Evolutionary conservation across 1,284 basidiomycete genomes (phyloP).

Genomic region (Mycosarcoma mackinlayi): DNA sequence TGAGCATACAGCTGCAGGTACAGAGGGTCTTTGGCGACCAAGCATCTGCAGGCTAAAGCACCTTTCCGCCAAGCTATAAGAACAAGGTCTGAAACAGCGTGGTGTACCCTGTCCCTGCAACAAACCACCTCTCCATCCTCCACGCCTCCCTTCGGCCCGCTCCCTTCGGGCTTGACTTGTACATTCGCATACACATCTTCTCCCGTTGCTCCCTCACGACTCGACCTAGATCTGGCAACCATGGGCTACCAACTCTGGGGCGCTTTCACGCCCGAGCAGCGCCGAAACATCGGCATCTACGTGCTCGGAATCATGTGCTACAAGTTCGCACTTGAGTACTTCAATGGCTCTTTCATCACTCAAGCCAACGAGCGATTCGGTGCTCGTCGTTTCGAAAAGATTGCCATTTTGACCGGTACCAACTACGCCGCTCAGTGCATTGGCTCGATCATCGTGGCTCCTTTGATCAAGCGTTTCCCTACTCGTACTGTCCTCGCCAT

Average conservation of each 20-base stretch:
- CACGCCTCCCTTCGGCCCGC: too few relatives aligned
- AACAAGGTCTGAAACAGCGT: too few relatives aligned
- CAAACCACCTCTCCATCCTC: too few relatives aligned
- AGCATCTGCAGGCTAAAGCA: too few relatives aligned
- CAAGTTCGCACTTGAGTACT: slow-evolving; percentile 54
- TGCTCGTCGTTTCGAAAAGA: slow-evolving; percentile 56
- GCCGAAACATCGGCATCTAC: slow-evolving; percentile 61
- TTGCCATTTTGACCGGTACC: slow-evolving; percentile 62
- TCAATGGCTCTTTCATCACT: slow-evolving; percentile 62
- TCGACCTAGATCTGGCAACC: not conserved
- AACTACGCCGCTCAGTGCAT: slow-evolving; percentile 66
- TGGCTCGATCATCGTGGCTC: slow-evolving; percentile 64
- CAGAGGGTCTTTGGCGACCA: too few relatives aligned
- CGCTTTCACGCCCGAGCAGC: slow-evolving; percentile 55
- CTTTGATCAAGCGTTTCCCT: slow-evolving; percentile 68
- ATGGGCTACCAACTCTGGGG: slow-evolving; percentile 28
- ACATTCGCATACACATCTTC: not conserved
- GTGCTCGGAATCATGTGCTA: slow-evolving; percentile 62
- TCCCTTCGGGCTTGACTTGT: too few relatives aligned
- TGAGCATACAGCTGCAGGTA: too few relatives aligned
- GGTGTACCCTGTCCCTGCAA: too few relatives aligned
- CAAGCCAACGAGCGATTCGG: slow-evolving; percentile 64
- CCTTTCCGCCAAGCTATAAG: too few relatives aligned
- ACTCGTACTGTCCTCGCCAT: slow-evolving; percentile 67
- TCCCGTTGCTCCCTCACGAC: not conserved